Percentiles rank a stretch among this genome's conserved stretches.
Evolutionary conservation across 202 grass and related monocot species (phyloP).

Genomic region (Brachypodium distachyon): DNA sequence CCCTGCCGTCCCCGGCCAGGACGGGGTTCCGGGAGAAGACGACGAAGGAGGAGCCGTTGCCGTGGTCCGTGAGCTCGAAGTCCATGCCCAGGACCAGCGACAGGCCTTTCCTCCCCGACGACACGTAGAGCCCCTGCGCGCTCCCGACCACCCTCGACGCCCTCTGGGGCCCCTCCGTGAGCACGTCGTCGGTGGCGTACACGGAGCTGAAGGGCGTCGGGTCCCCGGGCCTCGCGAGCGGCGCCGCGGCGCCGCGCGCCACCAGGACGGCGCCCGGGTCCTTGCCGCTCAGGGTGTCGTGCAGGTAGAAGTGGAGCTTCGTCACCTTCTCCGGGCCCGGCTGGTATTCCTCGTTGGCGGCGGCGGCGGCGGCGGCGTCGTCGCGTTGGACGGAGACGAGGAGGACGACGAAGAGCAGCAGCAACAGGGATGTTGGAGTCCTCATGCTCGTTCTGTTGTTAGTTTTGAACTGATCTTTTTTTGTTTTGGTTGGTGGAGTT

Average conservation of each 20-base stretch:
- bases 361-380: neutral
- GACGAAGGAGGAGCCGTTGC: conserved; percentile 47
- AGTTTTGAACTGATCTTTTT: neutral
- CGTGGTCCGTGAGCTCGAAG: conserved; percentile 27
- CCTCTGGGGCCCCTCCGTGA: conserved; percentile 30
- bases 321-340: conserved; percentile 20
- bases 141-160: conserved; percentile 33
- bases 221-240: neutral
- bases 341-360: neutral
- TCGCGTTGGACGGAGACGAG: neutral
- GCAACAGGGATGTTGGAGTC: neutral
- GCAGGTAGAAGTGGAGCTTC: conserved; percentile 47
- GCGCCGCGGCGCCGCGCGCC: neutral
- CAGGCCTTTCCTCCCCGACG: neutral
- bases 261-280: conserved; percentile 28
- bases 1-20: neutral
- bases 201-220: conserved; percentile 29
- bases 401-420: neutral
- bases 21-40: conserved; percentile 39
- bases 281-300: conserved; percentile 33
- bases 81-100: conserved; percentile 34
- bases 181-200: conserved; percentile 21
- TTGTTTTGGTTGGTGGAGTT: no score
- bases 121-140: conserved; percentile 31
- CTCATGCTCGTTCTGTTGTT: conserved; percentile 19